A percentile compares a stretch with the other conserved stretches of the same genome.
Evolutionary conservation across 805 yeast species (phyloP).

Genomic region (Candida silvatica): DNA sequence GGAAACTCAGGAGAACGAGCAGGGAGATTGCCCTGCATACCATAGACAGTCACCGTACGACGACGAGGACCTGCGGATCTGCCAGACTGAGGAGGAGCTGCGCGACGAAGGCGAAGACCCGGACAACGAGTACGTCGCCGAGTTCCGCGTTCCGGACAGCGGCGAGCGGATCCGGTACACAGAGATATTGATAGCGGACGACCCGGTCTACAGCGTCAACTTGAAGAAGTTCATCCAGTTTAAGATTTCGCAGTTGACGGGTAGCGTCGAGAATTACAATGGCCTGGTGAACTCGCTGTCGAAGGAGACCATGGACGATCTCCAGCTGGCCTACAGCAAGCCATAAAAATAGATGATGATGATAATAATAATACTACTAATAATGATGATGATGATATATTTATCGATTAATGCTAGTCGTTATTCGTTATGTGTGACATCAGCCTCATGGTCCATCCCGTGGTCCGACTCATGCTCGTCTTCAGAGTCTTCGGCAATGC

Average conservation of each 20-base stretch:
- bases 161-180: conserved; percentile 37
- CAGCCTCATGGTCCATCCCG: too few relatives aligned
- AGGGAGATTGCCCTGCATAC: conserved; percentile 50
- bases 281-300: conserved; percentile 25
- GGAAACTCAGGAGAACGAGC: conserved; percentile 55
- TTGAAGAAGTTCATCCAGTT: conserved; percentile 35
- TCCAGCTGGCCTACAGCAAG: conserved; percentile 15
- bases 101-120: conserved; percentile 14
- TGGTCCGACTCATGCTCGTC: too few relatives aligned
- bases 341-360: too few relatives aligned
- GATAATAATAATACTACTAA: neutral
- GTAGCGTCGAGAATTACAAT: conserved; percentile 25
- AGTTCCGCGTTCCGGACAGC: conserved; percentile 21
- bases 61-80: conserved; percentile 23
- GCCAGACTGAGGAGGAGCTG: conserved; percentile 14
- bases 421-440: too few relatives aligned
- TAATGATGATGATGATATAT: neutral
- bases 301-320: conserved; percentile 22
- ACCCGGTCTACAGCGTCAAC: conserved; percentile 47
- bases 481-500: neutral
- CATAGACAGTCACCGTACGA: conserved; percentile 33
- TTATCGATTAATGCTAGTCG: neutral
- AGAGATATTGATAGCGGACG: conserved; percentile 27
- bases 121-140: conserved; percentile 19
- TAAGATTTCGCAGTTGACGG: conserved; percentile 21